Percentiles rank a stretch among this genome's conserved stretches.
Conservation (phyloP, 192 early-diverging fungal genomes). For the Jimgerdemannia lactiflua region DNA sequence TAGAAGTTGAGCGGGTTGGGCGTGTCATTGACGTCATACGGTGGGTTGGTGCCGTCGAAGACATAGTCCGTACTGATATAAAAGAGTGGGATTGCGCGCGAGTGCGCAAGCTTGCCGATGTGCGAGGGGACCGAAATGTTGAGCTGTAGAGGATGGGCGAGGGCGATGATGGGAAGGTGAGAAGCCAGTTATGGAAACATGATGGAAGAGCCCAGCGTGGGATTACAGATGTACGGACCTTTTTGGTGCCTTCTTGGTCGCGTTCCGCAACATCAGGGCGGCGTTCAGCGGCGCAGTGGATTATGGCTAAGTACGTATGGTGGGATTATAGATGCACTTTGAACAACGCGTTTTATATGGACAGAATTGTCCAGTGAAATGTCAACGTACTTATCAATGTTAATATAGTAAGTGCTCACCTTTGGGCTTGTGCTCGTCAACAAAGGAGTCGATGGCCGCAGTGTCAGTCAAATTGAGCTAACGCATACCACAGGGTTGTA, state of each 20-base stretch:
- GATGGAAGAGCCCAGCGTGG: too few species aligned
- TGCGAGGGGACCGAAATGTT: constrained; percentile 63
- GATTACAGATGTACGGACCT: constrained; percentile 31
- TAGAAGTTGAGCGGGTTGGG: constrained; percentile 85
- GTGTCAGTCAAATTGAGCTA: constrained; percentile 68
- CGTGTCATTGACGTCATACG: constrained; percentile 66
- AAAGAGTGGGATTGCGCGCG: constrained; percentile 55
- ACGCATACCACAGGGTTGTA: neutral
- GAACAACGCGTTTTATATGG: too few species aligned
- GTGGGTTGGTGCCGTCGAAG: constrained; percentile 83
- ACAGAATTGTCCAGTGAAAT: too few species aligned
- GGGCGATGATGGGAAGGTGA: neutral
- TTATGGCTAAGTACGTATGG: constrained; percentile 42
- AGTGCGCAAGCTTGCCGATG: constrained; percentile 51
- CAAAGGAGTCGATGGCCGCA: constrained; percentile 44
- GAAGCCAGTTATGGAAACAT: too few species aligned
- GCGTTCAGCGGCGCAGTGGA: constrained; percentile 86
- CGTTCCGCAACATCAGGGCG: constrained; percentile 78
- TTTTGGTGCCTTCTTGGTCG: constrained; percentile 50
- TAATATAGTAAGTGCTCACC: constrained; percentile 21
- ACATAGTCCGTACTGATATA: constrained; percentile 94
- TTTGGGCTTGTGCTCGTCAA: constrained; percentile 53
- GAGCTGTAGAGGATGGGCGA: constrained; percentile 31
- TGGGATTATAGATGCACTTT: too few species aligned
- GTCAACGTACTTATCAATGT: too few species aligned